Base-by-base conservation (phyloP, 306 rosid genomes). In the Astragalus membranaceus region DNA sequence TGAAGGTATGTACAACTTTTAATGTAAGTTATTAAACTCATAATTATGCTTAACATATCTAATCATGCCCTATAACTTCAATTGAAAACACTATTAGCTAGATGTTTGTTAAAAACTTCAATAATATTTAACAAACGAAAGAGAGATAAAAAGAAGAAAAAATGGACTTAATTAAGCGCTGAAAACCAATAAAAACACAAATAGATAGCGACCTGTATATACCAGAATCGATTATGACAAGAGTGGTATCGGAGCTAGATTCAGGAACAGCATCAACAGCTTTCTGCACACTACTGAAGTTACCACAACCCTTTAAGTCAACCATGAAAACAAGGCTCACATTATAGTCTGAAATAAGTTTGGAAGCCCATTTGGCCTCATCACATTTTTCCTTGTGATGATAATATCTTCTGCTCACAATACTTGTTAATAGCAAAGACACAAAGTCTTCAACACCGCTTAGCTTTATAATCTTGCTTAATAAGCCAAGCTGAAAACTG, bases 251-350 rank as follows among this genome's bases (percentile, higher is more conserved):
- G 10, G 69, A 55, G 64, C 82, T 83, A 53, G 48, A 68, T 56
- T 85, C 86, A 65, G 96, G 96, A 75, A 69, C 96, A 69, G 88
- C 85, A 26, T 92, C 84, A n/a, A 90, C 75, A 9, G 90, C 96
- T 75, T 79, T 79, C 14, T 92, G 96, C 65, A 92, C 82, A 37
- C 86, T 86, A 29, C 78, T 88, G 39, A 90, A 92, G 75, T 90
- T 87, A 9, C 72, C 88, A 56, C 84, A 79, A 14, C 92, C 92
- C 11, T 87, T 74, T 61, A 71, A 74, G 30, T 79, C 86, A 58
- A 93, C 96, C 0, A 88, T 90, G 20, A 90, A 60, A 76, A 83
- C 82, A 1, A 72, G 75, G 49, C 74, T 74, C 52, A 78, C 93
- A 58, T 92, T 85, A 68, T 86, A 79, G 13, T 78, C 46, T 12